Evolutionary conservation across 352 stramenopile species (phyloP).

Genomic region (Phytophthora sansomeana): DNA sequence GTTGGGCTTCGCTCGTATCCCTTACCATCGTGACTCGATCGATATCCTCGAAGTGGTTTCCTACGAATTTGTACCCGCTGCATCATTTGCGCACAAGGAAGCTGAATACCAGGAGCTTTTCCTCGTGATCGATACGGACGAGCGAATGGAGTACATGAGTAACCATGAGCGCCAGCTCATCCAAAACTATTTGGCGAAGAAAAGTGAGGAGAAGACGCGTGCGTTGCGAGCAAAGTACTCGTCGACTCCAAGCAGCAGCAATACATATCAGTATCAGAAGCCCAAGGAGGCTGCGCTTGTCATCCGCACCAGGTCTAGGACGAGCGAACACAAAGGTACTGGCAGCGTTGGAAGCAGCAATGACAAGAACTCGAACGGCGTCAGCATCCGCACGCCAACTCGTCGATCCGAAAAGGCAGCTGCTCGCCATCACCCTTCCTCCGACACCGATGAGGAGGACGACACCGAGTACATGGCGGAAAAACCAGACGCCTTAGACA

Average conservation of each 20-base stretch:
- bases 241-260: constrained; percentile 45
- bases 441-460: constrained; percentile 83
- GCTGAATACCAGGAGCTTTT: constrained; percentile 73
- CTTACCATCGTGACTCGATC: constrained; percentile 68
- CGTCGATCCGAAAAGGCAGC: constrained; percentile 30
- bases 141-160: constrained; percentile 47
- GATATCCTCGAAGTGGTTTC: constrained; percentile 80
- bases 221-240: constrained; percentile 55
- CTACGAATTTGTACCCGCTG: constrained; percentile 46
- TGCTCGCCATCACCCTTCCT: constrained; percentile 45
- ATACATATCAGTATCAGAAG: constrained; percentile 71
- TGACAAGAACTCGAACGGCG: constrained; percentile 54
- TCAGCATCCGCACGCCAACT: constrained; percentile 64
- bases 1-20: constrained; percentile 65
- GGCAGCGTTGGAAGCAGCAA: constrained; percentile 63
- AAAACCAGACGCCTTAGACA: constrained; percentile 49
- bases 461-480: constrained; percentile 58
- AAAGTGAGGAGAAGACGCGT: constrained; percentile 67
- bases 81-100: constrained; percentile 36
- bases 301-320: constrained; percentile 80
- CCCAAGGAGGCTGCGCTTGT: constrained; percentile 81
- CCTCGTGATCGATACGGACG: constrained; percentile 65
- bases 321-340: constrained; percentile 56
- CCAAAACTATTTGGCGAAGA: constrained; percentile 62
- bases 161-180: constrained; percentile 60